Percentiles rank a stretch among this genome's conserved stretches.
Conservation (phyloP, 805 yeast species). For the Saccharomycopsis sp. region DNA sequence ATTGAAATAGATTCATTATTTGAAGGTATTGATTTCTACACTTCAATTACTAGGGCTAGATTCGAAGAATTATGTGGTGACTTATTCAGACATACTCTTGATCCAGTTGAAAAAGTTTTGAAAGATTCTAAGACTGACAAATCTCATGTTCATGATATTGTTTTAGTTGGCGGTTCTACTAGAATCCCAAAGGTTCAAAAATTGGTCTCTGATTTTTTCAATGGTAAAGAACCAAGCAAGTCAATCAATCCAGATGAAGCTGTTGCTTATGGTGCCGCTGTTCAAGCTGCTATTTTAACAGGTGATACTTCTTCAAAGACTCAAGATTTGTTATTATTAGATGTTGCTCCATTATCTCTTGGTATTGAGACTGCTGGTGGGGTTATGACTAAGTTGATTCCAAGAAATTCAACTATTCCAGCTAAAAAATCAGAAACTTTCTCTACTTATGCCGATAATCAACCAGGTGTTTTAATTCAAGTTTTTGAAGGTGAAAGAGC, state of each 20-base stretch:
- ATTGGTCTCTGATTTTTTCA: conserved; percentile 90
- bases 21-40: conserved; percentile 95
- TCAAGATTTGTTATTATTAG: conserved; percentile 86
- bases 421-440: conserved; percentile 94
- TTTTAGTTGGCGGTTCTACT: conserved; percentile 95
- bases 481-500: conserved; percentile 98
- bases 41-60: conserved; percentile 93
- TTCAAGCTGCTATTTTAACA: conserved; percentile 92
- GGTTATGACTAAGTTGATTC: conserved; percentile 95
- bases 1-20: conserved; percentile 88
- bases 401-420: conserved; percentile 94
- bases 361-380: conserved; percentile 99
- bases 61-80: conserved; percentile 94
- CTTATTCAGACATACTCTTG: conserved; percentile 85
- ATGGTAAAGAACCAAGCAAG: conserved; percentile 94
- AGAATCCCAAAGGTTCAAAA: conserved; percentile 97
- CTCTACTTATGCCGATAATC: conserved; percentile 96
- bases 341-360: conserved; percentile 92
- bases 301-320: conserved; percentile 96
- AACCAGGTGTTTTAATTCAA: conserved; percentile 96
- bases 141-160: conserved; percentile 83
- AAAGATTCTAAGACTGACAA: conserved; percentile 85
- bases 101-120: conserved; percentile 91
- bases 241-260: conserved; percentile 98
- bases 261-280: conserved; percentile 98